Conservation (phyloP, 306 rosid species). For the Crotalaria pallida region DNA sequence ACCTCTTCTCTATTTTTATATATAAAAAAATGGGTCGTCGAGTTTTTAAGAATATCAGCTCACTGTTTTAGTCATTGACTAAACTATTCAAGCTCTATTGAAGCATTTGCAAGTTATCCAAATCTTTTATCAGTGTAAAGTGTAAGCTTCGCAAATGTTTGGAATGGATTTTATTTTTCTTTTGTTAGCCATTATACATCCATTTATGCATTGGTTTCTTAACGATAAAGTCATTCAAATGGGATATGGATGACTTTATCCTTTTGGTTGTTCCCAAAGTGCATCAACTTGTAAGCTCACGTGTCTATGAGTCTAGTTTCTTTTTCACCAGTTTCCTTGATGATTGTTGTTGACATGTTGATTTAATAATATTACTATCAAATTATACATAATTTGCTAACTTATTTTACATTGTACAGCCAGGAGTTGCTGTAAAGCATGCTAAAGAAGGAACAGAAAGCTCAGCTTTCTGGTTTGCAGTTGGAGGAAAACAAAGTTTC, state of each 20-base stretch:
- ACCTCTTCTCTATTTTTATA: background rate
- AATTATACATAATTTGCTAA: constrained; percentile 12
- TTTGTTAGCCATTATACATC: background rate
- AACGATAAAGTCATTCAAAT: background rate
- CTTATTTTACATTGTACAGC: constrained; percentile 52
- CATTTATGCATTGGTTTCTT: background rate
- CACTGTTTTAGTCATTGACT: background rate
- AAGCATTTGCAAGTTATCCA: constrained; percentile 2
- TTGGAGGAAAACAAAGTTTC: constrained; percentile 91
- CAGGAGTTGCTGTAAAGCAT: constrained; percentile 77
- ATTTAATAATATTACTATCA: background rate
- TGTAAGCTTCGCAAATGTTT: background rate
- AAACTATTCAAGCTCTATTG: background rate
- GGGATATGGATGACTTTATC: background rate
- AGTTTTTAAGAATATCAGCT: constrained; percentile 43
- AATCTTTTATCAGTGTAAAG: background rate
- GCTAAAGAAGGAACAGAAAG: constrained; percentile 99
- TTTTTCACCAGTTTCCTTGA: background rate
- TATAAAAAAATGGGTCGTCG: constrained; percentile 35
- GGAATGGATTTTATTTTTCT: background rate
- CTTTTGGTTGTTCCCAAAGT: background rate
- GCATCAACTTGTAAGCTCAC: background rate
- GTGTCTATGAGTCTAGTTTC: background rate
- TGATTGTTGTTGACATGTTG: background rate
- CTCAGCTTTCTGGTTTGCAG: constrained; percentile 91